Percentiles rank a stretch among this genome's conserved stretches.
Evolutionary conservation across 441 rosid genomes (phyloP).

Genomic region (Erodium trifolium): DNA sequence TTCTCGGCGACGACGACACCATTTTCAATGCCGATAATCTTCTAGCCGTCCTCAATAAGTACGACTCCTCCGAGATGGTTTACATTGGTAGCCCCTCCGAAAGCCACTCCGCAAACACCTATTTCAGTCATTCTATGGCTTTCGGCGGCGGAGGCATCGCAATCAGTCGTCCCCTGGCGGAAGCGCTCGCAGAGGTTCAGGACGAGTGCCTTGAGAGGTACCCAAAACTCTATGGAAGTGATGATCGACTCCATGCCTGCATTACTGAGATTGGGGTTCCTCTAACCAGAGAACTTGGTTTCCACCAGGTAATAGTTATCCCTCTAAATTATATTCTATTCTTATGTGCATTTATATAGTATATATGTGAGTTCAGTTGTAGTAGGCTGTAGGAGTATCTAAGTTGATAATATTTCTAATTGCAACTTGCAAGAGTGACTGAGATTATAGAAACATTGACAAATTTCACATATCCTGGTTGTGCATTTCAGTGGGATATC

Average conservation of each 20-base stretch:
- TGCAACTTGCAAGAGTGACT: constrained; percentile 1
- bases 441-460: neutral
- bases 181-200: too few species aligned
- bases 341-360: too few species aligned
- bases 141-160: too few species aligned
- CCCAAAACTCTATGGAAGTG: constrained; percentile 78
- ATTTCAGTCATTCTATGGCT: constrained; percentile 24
- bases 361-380: neutral
- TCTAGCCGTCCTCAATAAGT: too few species aligned
- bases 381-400: neutral
- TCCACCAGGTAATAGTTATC: constrained; percentile 58
- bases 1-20: constrained; percentile 84
- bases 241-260: constrained; percentile 86
- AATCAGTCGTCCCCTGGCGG: too few species aligned
- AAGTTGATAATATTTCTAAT: neutral
- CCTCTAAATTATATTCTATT: neutral
- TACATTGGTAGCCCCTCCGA: constrained; percentile 61
- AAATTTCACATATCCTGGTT: neutral
- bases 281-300: constrained; percentile 37
- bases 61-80: too few species aligned
- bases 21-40: too few species aligned
- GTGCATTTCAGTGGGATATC: constrained; percentile 63
- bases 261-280: constrained; percentile 72
- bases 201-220: constrained; percentile 42
- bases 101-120: constrained; percentile 78